Percentiles rank a stretch among this genome's conserved stretches.
Evolutionary conservation across 2,329 filamentous ascomycete species (phyloP).

Genomic region (Microdochium bolleyi): DNA sequence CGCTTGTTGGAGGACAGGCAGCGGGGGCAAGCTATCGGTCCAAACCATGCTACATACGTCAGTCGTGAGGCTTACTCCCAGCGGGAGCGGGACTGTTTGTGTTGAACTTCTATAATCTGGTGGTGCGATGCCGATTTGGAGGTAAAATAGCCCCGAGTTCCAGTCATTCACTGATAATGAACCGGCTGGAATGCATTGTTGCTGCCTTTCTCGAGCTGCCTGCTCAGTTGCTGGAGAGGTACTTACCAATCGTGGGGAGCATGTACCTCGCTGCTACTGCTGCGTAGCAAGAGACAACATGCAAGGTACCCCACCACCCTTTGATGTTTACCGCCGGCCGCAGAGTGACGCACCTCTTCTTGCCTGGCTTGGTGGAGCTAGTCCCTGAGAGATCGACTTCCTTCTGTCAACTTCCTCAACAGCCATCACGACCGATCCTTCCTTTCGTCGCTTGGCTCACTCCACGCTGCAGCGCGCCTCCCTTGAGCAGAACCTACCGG

Average conservation of each 20-base stretch:
- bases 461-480: not conserved
- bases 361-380: not conserved
- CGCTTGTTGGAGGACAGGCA: not conserved
- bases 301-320: not conserved
- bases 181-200: too few relatives aligned
- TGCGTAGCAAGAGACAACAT: not conserved
- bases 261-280: not conserved
- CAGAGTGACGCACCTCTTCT: not conserved
- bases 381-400: not conserved
- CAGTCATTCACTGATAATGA: too few relatives aligned
- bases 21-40: not conserved
- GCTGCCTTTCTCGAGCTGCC: too few relatives aligned
- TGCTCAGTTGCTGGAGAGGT: too few relatives aligned
- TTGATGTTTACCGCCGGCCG: not conserved
- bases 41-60: not conserved
- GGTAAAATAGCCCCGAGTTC: too few relatives aligned
- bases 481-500: too few relatives aligned
- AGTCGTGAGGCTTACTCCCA: not conserved
- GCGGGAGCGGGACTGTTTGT: too few relatives aligned
- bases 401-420: too few relatives aligned
- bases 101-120: too few relatives aligned
- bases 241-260: not conserved
- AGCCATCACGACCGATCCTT: not conserved
- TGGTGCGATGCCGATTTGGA: too few relatives aligned
- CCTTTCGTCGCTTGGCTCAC: not conserved